Conservation (phyloP, 1,284 basidiomycete genomes). For the Puccinia polysora region DNA sequence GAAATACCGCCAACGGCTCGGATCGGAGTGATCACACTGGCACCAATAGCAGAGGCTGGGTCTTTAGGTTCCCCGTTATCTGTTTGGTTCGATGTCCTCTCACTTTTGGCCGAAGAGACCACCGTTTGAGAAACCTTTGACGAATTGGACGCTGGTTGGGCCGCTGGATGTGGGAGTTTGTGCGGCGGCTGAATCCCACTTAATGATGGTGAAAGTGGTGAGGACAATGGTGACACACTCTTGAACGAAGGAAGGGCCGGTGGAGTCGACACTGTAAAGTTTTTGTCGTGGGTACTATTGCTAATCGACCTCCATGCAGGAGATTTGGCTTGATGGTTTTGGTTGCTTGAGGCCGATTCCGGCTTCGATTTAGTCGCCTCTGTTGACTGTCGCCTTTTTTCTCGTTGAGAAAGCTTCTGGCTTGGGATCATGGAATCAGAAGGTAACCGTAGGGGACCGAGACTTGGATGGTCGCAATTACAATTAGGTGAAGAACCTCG, state of each 20-base stretch:
- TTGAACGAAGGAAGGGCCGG: background rate
- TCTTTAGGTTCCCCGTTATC: slow-evolving; percentile 18
- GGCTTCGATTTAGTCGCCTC: slow-evolving; percentile 22
- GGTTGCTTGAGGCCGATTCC: background rate
- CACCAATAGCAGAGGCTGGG: slow-evolving; percentile 45
- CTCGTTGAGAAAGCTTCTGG: slow-evolving; percentile 37
- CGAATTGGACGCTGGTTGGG: background rate
- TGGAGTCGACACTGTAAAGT: background rate
- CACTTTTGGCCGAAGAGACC: background rate
- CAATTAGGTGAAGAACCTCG: background rate
- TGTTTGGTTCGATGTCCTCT: background rate
- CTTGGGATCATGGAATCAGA: background rate
- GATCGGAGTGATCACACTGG: slow-evolving; percentile 47
- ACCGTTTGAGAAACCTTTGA: background rate
- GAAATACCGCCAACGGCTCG: slow-evolving; percentile 36
- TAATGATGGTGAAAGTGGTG: background rate
- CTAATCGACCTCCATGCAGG: slow-evolving; percentile 32
- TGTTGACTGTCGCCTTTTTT: slow-evolving; percentile 23
- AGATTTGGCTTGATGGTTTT: slow-evolving; percentile 4
- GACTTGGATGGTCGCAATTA: background rate
- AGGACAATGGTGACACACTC: background rate
- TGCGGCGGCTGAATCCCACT: too few species aligned
- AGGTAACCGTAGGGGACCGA: slow-evolving; percentile 1
- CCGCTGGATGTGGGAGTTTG: background rate
- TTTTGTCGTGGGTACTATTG: background rate